Percentiles rank a stretch among this genome's conserved stretches.
phyloP scores from a whole-genome alignment of 345 rosid species.

The Aurinia saxatilis region DNA sequence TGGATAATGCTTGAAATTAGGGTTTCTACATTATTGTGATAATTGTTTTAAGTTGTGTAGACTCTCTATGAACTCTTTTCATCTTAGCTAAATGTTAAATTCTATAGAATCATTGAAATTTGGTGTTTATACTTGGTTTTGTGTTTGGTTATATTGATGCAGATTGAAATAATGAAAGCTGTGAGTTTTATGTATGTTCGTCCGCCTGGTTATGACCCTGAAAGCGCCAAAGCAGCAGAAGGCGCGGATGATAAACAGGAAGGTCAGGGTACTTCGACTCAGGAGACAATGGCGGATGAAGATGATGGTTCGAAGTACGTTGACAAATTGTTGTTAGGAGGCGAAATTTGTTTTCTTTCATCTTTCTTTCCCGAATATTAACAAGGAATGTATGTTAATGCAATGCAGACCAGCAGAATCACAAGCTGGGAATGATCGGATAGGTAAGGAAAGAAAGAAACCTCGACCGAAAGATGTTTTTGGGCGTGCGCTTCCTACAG shows the following conservation, averaged over 20 bases:
- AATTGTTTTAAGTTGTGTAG: neutral
- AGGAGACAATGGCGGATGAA: conserved; percentile 22
- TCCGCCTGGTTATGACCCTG: conserved; percentile 91
- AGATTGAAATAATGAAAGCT: conserved; percentile 92
- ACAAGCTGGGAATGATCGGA: conserved; percentile 15
- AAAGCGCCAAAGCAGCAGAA: conserved; percentile 97
- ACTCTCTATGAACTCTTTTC: neutral
- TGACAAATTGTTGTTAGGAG: neutral
- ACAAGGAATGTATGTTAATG: neutral
- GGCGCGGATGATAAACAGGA: conserved; percentile 43
- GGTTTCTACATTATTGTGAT: neutral
- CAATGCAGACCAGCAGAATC: conserved; percentile 35
- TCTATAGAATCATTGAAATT: neutral
- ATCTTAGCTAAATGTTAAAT: neutral
- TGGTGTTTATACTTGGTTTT: neutral
- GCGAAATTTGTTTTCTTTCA: neutral
- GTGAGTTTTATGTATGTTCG: conserved; percentile 98
- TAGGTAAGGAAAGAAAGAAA: conserved; percentile 59
- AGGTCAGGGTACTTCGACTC: conserved; percentile 28
- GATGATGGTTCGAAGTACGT: conserved; percentile 40
- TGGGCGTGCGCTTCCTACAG: conserved; percentile 94
- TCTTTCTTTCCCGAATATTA: neutral
- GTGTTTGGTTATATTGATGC: neutral
- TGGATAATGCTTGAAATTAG: neutral
- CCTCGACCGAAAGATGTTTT: conserved; percentile 89